These are phyloP conservation scores for Debaryomycetaceae sp. DNA, from an alignment of 1,139 yeast genomes.

Conservation along the genomic window DNA sequence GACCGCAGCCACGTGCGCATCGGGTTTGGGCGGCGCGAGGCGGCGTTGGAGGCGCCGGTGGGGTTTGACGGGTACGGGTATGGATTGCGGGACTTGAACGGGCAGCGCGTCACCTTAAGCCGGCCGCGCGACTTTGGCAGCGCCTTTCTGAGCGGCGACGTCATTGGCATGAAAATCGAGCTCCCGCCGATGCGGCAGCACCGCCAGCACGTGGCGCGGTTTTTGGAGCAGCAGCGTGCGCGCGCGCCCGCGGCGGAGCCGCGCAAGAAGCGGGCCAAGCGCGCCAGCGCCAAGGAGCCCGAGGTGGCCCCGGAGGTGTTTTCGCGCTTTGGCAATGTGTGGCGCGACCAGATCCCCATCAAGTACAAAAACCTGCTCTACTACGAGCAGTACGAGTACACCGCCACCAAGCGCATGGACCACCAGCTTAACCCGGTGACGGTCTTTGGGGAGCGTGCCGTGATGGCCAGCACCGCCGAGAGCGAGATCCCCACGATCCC, in stretches of 20 bases:
- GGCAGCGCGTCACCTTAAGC: slow-evolving; percentile 73
- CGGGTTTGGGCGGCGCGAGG: slow-evolving; percentile 82
- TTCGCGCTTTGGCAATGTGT: no score
- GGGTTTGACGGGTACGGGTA: slow-evolving; percentile 95
- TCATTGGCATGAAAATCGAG: slow-evolving; percentile 72
- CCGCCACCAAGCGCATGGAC: slow-evolving; percentile 71
- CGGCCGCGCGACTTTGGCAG: slow-evolving; percentile 51
- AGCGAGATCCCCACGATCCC: slow-evolving; percentile 42
- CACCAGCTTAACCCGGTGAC: slow-evolving; percentile 71
- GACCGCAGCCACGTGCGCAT: slow-evolving; percentile 62
- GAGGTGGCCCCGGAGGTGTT: no score
- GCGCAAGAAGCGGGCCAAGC: slow-evolving; percentile 16
- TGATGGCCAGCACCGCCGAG: slow-evolving; percentile 21
- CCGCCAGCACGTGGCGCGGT: slow-evolving; percentile 20
- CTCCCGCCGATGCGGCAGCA: slow-evolving; percentile 56
- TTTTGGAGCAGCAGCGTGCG: slow-evolving; percentile 15
- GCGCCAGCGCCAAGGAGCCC: no score
- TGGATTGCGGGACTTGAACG: slow-evolving; percentile 79
- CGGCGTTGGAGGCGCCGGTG: slow-evolving; percentile 89
- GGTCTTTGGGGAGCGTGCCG: slow-evolving; percentile 63
- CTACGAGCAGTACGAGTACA: slow-evolving; percentile 85
- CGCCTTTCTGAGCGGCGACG: slow-evolving; percentile 72
- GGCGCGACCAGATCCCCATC: slow-evolving; percentile 85
- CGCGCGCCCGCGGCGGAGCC: slow-evolving; percentile 11
- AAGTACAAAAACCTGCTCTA: slow-evolving; percentile 72